phyloP scores from a whole-genome alignment of 2,329 filamentous ascomycete species.

The Paradendryphiella salina region DNA sequence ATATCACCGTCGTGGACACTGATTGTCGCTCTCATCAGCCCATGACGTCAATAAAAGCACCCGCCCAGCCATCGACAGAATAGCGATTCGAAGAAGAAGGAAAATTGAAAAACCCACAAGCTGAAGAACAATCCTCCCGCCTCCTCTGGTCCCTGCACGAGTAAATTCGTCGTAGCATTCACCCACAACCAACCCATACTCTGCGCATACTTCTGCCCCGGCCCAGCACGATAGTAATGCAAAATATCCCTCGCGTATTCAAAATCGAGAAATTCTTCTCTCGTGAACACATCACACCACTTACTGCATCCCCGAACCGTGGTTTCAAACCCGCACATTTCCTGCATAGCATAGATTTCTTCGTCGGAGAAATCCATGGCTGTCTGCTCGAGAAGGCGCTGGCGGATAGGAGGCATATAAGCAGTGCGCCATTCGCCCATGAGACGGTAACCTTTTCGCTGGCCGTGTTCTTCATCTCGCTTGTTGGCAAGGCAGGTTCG shows the following conservation, averaged over 20 bases:
- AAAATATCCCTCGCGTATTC: conserved; percentile 63
- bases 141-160: conserved; percentile 48
- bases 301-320: conserved; percentile 57
- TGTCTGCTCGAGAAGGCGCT: conserved; percentile 51
- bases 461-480: conserved; percentile 49
- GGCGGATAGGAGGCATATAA: conserved; percentile 54
- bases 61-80: neutral
- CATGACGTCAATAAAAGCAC: neutral
- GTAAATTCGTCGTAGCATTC: conserved; percentile 58
- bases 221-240: conserved; percentile 63
- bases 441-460: conserved; percentile 55
- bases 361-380: conserved; percentile 50
- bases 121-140: conserved; percentile 59
- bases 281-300: conserved; percentile 62
- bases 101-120: conserved; percentile 49
- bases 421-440: conserved; percentile 52
- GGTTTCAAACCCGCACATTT: conserved; percentile 64
- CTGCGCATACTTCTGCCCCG: conserved; percentile 58
- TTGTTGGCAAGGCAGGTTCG: conserved; percentile 50
- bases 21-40: neutral
- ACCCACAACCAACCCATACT: conserved; percentile 63
- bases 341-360: conserved; percentile 63
- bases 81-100: neutral
- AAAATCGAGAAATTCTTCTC: conserved; percentile 58
- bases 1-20: conserved; percentile 63